These are phyloP conservation scores for Diplodia scrobiculata DNA, from an alignment of 2,329 filamentous ascomycete genomes.

Conservation along the genomic window DNA sequence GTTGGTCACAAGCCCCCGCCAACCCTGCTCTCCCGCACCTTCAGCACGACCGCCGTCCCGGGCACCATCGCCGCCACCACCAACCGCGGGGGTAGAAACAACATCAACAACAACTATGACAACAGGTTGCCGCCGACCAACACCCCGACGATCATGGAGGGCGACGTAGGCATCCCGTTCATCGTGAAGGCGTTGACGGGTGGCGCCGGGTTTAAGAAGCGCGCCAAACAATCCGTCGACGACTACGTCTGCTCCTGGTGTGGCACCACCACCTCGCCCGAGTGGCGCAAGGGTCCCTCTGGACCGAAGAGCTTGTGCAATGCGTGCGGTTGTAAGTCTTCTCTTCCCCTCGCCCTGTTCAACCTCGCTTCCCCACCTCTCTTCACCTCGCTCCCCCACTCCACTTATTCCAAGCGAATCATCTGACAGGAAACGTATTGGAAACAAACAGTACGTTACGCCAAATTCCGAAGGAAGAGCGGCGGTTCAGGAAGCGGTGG, in stretches of 20 bases:
- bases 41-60: background rate
- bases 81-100: background rate
- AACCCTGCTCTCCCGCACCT: background rate
- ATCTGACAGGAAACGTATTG: background rate
- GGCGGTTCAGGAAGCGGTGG: background rate
- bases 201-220: constrained; percentile 2
- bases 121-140: background rate
- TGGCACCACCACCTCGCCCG: constrained; percentile 8
- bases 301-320: constrained; percentile 27
- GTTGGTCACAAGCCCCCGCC: background rate
- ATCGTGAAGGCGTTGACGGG: constrained; percentile 6
- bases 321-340: constrained; percentile 26
- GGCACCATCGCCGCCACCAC: background rate
- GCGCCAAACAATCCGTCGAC: constrained; percentile 3
- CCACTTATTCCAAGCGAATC: background rate
- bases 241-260: constrained; percentile 26
- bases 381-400: too few species aligned
- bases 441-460: constrained; percentile 11
- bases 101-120: background rate
- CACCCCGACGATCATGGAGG: background rate
- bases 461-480: constrained; percentile 15
- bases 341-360: background rate
- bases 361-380: background rate
- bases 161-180: constrained; percentile 16
- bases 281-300: constrained; percentile 20